Conservation (phyloP, 345 rosid species). For the Pugionium cornutum region DNA sequence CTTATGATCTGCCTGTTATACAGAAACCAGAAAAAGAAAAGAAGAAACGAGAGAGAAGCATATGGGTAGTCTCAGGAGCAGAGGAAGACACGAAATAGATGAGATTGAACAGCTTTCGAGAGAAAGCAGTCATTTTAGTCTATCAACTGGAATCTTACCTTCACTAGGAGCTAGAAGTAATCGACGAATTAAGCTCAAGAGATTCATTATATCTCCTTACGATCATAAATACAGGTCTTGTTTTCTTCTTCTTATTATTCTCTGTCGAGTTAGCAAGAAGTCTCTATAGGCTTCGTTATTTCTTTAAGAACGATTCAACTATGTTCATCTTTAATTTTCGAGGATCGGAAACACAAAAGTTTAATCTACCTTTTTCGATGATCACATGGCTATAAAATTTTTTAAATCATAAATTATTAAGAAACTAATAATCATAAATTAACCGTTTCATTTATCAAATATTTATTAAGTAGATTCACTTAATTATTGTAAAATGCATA, state of each 20-base stretch:
- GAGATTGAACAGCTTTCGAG: slow-evolving; percentile 78
- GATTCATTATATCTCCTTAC: slow-evolving; percentile 70
- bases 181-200: slow-evolving; percentile 66
- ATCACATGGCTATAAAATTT: neutral
- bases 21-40: neutral
- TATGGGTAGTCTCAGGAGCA: slow-evolving; percentile 33
- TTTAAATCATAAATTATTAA: neutral
- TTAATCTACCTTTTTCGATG: neutral
- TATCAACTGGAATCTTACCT: slow-evolving; percentile 79
- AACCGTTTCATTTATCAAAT: no score
- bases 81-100: slow-evolving; percentile 63
- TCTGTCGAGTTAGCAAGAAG: neutral
- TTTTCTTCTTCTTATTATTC: slow-evolving; percentile 10
- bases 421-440: no score
- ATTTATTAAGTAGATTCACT: no score
- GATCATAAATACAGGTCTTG: slow-evolving; percentile 77
- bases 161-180: slow-evolving; percentile 88
- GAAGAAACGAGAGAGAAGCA: neutral
- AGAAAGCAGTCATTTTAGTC: slow-evolving; percentile 86
- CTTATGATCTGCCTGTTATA: slow-evolving; percentile 14
- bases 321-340: neutral
- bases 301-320: neutral
- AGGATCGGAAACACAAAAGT: slow-evolving; percentile 2
- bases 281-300: no score
- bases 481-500: no score